These are phyloP conservation scores for Venturia carpophila DNA, from an alignment of 2,329 filamentous ascomycete genomes.

Conservation along the genomic window DNA sequence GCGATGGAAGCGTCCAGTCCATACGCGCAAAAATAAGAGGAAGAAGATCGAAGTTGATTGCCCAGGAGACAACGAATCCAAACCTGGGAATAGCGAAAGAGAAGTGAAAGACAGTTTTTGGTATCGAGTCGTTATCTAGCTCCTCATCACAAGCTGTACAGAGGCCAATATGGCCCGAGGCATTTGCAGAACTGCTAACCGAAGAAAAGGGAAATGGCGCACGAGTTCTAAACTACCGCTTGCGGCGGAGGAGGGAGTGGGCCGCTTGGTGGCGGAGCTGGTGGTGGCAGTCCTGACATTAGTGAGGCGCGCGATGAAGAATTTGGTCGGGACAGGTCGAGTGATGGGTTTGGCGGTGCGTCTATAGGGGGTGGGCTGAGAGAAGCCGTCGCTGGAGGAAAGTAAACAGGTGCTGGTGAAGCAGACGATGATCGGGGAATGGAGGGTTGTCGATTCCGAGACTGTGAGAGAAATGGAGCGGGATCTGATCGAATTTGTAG, in stretches of 20 bases:
- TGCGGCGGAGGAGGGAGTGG: conserved; percentile 26
- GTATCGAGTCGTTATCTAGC: conserved; percentile 1
- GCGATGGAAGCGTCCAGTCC: not conserved
- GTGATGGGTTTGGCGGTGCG: conserved; percentile 23
- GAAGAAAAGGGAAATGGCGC: not conserved
- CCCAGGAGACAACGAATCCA: not conserved
- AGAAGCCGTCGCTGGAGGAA: conserved; percentile 26
- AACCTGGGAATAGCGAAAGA: not conserved
- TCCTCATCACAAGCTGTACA: not conserved
- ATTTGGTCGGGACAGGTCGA: conserved; percentile 17
- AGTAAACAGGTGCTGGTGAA: conserved; percentile 17
- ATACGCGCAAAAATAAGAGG: not conserved
- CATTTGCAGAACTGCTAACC: not conserved
- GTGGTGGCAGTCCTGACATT: conserved; percentile 33
- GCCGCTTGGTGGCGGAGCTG: conserved; percentile 39
- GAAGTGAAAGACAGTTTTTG: not conserved
- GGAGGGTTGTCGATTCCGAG: not conserved
- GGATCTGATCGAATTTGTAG: conserved; percentile 38
- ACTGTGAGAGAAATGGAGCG: conserved; percentile 36
- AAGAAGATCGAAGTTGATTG: not conserved
- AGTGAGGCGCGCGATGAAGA: conserved; percentile 29
- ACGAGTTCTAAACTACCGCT: not conserved
- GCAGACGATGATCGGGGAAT: not conserved
- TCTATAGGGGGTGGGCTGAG: conserved; percentile 23
- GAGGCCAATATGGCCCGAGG: not conserved